Evolutionary conservation across 345 rosid species (phyloP).

Genomic region (Populus euphratica): DNA sequence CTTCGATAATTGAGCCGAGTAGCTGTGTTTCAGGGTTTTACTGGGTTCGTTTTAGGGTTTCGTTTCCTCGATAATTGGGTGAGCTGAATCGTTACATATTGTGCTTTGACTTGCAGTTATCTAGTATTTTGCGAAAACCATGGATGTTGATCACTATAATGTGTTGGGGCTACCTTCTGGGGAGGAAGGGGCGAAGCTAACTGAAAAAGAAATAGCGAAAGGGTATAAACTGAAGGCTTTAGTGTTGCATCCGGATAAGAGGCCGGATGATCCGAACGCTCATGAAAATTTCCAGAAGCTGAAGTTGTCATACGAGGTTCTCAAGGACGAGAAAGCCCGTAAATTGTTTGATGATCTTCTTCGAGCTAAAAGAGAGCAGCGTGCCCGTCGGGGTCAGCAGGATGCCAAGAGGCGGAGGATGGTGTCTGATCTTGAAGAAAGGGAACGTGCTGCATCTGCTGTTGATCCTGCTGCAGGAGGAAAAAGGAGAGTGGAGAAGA

Average conservation of each 20-base stretch:
- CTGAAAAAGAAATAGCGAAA: slow-evolving; percentile 68
- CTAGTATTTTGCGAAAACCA: too few species aligned
- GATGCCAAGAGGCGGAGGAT: slow-evolving; percentile 70
- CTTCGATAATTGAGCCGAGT: too few species aligned
- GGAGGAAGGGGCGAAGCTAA: slow-evolving; percentile 73
- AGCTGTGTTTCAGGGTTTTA: too few species aligned
- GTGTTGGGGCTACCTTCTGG: slow-evolving; percentile 80
- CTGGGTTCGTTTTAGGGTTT: too few species aligned
- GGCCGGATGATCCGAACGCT: slow-evolving; percentile 81
- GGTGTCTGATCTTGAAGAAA: slow-evolving; percentile 78
- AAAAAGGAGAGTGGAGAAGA: slow-evolving; percentile 61
- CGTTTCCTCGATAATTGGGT: too few species aligned
- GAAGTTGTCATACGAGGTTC: slow-evolving; percentile 67
- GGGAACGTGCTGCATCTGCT: slow-evolving; percentile 69
- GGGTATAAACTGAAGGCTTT: slow-evolving; percentile 74
- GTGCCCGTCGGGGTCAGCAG: slow-evolving; percentile 44
- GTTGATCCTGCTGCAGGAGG: slow-evolving; percentile 42
- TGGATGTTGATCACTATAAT: slow-evolving; percentile 63
- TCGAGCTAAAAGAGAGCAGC: slow-evolving; percentile 62
- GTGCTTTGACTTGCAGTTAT: too few species aligned
- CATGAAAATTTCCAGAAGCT: slow-evolving; percentile 71
- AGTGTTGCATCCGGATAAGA: slow-evolving; percentile 81
- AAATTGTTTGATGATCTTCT: slow-evolving; percentile 82
- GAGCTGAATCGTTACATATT: too few species aligned
- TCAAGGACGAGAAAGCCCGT: slow-evolving; percentile 74